These are phyloP conservation scores for Leucogyrophana mollusca DNA, from an alignment of 768 basidiomycete species.

Conservation along the genomic window DNA sequence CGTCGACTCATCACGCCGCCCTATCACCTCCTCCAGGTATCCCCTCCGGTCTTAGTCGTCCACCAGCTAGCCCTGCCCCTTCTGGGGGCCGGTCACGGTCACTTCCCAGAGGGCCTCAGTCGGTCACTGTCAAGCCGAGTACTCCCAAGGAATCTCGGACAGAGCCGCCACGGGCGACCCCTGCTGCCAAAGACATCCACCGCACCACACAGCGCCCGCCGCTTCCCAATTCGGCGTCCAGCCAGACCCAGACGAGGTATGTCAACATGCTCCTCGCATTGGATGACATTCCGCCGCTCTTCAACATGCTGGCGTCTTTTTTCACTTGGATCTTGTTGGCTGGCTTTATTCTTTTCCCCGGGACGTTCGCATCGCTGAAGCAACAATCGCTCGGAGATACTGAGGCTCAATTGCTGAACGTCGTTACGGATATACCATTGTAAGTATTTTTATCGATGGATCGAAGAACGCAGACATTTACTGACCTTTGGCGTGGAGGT, in stretches of 20 bases:
- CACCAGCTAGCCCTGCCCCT: constrained; percentile 2
- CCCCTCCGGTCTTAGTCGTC: constrained; percentile 5
- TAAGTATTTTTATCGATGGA: constrained; percentile 24
- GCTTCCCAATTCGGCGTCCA: constrained; percentile 20
- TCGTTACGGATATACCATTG: constrained; percentile 46
- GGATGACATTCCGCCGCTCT: constrained; percentile 49
- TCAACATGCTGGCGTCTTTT: constrained; percentile 53
- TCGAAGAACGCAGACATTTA: too few species aligned
- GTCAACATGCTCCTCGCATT: constrained; percentile 62
- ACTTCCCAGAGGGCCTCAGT: not conserved
- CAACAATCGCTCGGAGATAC: constrained; percentile 24
- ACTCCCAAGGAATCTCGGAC: constrained; percentile 1
- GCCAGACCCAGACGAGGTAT: constrained; percentile 43
- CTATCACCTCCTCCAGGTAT: constrained; percentile 11
- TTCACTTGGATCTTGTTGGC: constrained; percentile 65
- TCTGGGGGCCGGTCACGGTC: constrained; percentile 19
- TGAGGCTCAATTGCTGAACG: constrained; percentile 30
- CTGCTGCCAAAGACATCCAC: constrained; percentile 14
- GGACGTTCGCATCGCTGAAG: constrained; percentile 52
- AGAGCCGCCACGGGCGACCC: not conserved
- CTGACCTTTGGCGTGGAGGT: constrained; percentile 31
- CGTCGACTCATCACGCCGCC: constrained; percentile 9
- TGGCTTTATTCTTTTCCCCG: constrained; percentile 62
- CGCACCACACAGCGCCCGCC: constrained; percentile 18
- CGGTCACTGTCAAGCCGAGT: not conserved